Evolutionary conservation across 495 filamentous ascomycete species (phyloP).

Genomic region (Talaromyces ruber): DNA sequence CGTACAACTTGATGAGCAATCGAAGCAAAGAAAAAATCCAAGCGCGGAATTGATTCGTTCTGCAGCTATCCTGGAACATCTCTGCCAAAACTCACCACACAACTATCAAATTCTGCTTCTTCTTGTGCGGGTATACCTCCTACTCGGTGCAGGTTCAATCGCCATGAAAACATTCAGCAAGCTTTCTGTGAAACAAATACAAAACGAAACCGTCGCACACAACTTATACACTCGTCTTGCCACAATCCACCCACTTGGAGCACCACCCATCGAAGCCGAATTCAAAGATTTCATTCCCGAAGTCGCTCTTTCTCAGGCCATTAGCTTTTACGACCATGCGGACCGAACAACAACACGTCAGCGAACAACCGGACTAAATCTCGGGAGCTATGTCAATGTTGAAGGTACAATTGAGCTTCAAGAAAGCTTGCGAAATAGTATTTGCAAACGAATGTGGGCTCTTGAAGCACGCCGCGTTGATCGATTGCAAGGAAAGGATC

Average conservation of each 20-base stretch:
- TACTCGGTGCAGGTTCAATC: slow-evolving; percentile 44
- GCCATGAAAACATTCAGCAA: slow-evolving; percentile 45
- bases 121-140: slow-evolving; percentile 44
- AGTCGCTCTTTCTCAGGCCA: slow-evolving; percentile 28
- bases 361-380: slow-evolving; percentile 25
- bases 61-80: slow-evolving; percentile 38
- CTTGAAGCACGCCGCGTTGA: slow-evolving; percentile 32
- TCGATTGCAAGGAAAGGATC: slow-evolving; percentile 31
- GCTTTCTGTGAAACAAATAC: slow-evolving; percentile 53
- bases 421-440: slow-evolving; percentile 26
- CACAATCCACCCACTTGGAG: slow-evolving; percentile 44
- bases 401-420: slow-evolving; percentile 33
- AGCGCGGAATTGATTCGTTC: slow-evolving; percentile 42
- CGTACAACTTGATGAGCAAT: slow-evolving; percentile 27
- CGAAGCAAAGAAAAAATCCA: slow-evolving; percentile 12
- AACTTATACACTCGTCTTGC: slow-evolving; percentile 49
- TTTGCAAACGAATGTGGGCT: slow-evolving; percentile 34
- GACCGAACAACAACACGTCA: slow-evolving; percentile 24
- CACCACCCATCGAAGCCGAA: slow-evolving; percentile 30
- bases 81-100: slow-evolving; percentile 43
- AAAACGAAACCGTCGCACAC: slow-evolving; percentile 51
- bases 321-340: slow-evolving; percentile 31
- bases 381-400: slow-evolving; percentile 31
- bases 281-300: slow-evolving; percentile 37
- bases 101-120: slow-evolving; percentile 51